Conservation (phyloP, 202 grass and related monocot species). For the Bolboschoenoplectus hybrid region DNA sequence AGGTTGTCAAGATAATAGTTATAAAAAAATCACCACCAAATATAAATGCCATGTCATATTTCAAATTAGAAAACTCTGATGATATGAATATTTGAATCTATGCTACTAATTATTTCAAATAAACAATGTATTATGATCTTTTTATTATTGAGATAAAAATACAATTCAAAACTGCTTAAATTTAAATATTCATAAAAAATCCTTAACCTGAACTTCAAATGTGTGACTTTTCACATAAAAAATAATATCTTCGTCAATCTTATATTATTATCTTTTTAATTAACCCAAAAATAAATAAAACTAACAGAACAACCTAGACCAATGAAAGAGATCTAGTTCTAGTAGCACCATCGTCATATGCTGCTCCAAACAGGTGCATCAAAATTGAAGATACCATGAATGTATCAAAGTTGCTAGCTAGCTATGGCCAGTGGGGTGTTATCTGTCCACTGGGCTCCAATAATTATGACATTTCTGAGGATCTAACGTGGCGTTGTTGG, state of each 20-base stretch:
- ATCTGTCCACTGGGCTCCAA: constrained; percentile 29
- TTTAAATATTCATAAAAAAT: no score
- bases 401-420: background rate
- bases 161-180: no score
- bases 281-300: background rate
- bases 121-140: no score
- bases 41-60: no score
- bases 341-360: background rate
- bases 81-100: background rate
- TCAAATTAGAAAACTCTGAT: no score
- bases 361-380: constrained; percentile 1
- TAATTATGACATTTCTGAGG: constrained; percentile 26
- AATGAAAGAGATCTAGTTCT: background rate
- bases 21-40: no score
- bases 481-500: constrained; percentile 30
- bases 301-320: background rate
- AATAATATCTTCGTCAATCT: no score
- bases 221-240: no score
- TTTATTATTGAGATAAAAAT: no score
- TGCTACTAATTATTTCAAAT: background rate
- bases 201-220: no score
- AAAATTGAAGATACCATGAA: background rate
- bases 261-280: no score
- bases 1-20: no score
- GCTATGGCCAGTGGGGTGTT: background rate